Evolutionary conservation across 177 flowering plant species (phyloP).

Genomic region (Telopea speciosissima): DNA sequence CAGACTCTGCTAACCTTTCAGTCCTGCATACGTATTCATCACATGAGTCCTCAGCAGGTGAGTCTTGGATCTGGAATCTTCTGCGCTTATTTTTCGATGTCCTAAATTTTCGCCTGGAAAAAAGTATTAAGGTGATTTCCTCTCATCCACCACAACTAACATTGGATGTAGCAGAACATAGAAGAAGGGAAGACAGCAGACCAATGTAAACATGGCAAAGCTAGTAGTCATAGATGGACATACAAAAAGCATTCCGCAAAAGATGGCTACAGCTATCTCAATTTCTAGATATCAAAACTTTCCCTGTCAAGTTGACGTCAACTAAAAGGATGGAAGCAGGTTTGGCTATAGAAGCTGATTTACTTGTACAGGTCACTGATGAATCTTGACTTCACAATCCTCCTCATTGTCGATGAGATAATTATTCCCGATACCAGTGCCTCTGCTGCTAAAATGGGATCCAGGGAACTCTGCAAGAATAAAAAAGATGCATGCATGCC

Average conservation of each 20-base stretch:
- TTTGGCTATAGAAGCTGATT: slow-evolving; percentile 7
- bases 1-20: slow-evolving; percentile 16
- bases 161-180: neutral
- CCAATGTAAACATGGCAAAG: neutral
- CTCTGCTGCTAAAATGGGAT: slow-evolving; percentile 55
- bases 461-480: slow-evolving; percentile 51
- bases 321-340: neutral
- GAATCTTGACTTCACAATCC: slow-evolving; percentile 24
- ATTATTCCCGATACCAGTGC: slow-evolving; percentile 52
- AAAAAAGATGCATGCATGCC: neutral
- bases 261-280: too few relatives aligned
- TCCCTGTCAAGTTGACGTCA: neutral
- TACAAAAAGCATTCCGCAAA: too few relatives aligned
- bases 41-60: slow-evolving; percentile 17
- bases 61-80: slow-evolving; percentile 20
- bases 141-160: neutral
- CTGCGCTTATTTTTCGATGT: slow-evolving; percentile 15
- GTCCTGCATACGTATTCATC: slow-evolving; percentile 15
- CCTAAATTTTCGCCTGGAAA: slow-evolving; percentile 29
- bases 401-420: slow-evolving; percentile 38
- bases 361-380: slow-evolving; percentile 42
- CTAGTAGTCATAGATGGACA: too few relatives aligned
- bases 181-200: neutral
- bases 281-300: too few relatives aligned
- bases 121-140: neutral